A percentile compares a stretch with the other conserved stretches of the same genome.
Evolutionary conservation across 768 basidiomycete genomes (phyloP).

Genomic region (Amanita pseudoporphyria): DNA sequence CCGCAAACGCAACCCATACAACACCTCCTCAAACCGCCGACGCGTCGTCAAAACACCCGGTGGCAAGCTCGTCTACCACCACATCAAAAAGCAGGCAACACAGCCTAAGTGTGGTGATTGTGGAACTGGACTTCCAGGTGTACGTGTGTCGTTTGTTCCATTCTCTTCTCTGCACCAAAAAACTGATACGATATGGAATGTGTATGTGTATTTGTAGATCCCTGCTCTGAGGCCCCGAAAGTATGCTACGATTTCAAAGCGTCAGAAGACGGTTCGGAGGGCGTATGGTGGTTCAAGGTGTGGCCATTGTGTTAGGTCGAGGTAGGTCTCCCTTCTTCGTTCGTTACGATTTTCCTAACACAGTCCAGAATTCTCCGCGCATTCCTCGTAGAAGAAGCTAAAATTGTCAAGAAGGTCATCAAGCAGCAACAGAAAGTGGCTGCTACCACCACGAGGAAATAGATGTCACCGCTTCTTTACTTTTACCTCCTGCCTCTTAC

Average conservation of each 20-base stretch:
- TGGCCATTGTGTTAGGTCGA: conserved; percentile 89
- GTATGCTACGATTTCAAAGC: conserved; percentile 94
- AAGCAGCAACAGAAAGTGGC: conserved; percentile 69
- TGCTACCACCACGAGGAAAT: conserved; percentile 26
- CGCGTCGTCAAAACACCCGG: conserved; percentile 97
- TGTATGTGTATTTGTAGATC: conserved; percentile 37
- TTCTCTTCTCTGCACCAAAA: too few relatives aligned
- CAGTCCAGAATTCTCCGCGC: conserved; percentile 81
- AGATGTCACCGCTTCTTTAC: conserved; percentile 14
- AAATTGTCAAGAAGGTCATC: conserved; percentile 99
- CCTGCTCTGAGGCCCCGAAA: conserved; percentile 93
- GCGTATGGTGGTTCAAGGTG: conserved; percentile 98
- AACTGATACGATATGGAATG: neutral
- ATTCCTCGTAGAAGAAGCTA: conserved; percentile 99
- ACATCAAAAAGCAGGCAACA: conserved; percentile 89
- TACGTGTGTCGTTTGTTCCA: conserved; percentile 37
- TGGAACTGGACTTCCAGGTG: conserved; percentile 87
- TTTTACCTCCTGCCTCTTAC: neutral
- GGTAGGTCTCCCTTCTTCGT: conserved; percentile 40
- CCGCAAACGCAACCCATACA: conserved; percentile 97
- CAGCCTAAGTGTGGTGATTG: conserved; percentile 99
- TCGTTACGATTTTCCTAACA: conserved; percentile 5
- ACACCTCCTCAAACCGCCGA: conserved; percentile 94
- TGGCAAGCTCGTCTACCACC: conserved; percentile 96
- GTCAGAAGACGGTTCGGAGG: conserved; percentile 91